Evolutionary conservation across 2,329 filamentous ascomycete genomes (phyloP).

Genomic region (Diaporthe caulivora): DNA sequence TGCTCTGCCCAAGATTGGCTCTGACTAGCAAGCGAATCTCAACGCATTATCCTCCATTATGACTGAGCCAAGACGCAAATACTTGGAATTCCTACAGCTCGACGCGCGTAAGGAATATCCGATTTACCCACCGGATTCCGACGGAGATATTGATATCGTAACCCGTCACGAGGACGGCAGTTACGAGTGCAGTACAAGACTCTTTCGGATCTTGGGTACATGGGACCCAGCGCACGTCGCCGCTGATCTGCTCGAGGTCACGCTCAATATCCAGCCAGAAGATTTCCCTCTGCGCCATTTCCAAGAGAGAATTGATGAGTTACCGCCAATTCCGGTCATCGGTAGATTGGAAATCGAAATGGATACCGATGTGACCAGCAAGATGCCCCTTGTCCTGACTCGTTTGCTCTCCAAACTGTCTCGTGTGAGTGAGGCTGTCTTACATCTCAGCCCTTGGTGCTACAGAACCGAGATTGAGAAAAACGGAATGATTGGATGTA

Average conservation of each 20-base stretch:
- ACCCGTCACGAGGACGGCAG: no score
- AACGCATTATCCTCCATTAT: neutral
- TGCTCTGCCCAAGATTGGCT: no score
- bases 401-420: neutral
- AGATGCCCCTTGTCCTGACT: neutral
- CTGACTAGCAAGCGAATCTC: neutral
- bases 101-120: neutral
- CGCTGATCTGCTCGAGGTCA: neutral
- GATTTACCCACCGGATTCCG: neutral
- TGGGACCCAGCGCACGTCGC: neutral
- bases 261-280: neutral
- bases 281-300: neutral
- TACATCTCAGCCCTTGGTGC: neutral
- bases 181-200: neutral
- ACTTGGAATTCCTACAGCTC: neutral
- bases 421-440: no score
- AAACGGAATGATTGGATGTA: neutral
- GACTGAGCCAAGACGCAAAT: neutral
- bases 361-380: neutral
- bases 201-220: neutral
- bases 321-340: neutral
- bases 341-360: neutral
- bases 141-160: no score
- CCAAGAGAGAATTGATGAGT: neutral
- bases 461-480: no score